Evolutionary conservation across 305 asterid species (phyloP).

Genomic region (Petunia hybrid): DNA sequence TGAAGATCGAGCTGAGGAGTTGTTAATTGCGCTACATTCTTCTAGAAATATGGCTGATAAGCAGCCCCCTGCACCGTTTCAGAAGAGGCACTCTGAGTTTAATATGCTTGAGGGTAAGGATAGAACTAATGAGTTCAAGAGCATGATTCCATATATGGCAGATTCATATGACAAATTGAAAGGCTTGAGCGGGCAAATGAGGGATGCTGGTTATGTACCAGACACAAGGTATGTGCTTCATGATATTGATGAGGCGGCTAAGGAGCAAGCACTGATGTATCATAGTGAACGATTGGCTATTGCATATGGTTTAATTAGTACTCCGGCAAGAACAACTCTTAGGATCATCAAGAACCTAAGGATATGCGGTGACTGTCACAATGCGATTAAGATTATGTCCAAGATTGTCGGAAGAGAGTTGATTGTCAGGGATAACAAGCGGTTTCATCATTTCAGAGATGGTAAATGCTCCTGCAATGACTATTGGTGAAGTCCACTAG

Average conservation of each 20-base stretch:
- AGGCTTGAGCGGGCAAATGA: constrained; percentile 53
- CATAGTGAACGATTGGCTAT: constrained; percentile 59
- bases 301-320: constrained; percentile 57
- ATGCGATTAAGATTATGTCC: constrained; percentile 54
- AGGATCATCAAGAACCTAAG: constrained; percentile 56
- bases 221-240: constrained; percentile 57
- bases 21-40: constrained; percentile 39
- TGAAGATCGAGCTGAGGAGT: constrained; percentile 48
- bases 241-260: constrained; percentile 55
- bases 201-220: constrained; percentile 57
- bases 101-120: constrained; percentile 52
- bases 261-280: constrained; percentile 57
- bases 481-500: constrained; percentile 43
- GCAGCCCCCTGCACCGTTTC: constrained; percentile 35
- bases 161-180: constrained; percentile 39
- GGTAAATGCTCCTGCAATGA: constrained; percentile 56
- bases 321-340: constrained; percentile 53
- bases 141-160: constrained; percentile 31
- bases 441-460: constrained; percentile 57
- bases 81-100: constrained; percentile 43
- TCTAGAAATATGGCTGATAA: constrained; percentile 31
- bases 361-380: constrained; percentile 57
- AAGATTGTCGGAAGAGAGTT: constrained; percentile 55
- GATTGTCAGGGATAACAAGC: constrained; percentile 54
- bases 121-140: constrained; percentile 37